A percentile compares a stretch with the other conserved stretches of the same genome.
Conservation (phyloP, 2,329 filamentous ascomycete genomes). For the Neofusicoccum sp. region DNA sequence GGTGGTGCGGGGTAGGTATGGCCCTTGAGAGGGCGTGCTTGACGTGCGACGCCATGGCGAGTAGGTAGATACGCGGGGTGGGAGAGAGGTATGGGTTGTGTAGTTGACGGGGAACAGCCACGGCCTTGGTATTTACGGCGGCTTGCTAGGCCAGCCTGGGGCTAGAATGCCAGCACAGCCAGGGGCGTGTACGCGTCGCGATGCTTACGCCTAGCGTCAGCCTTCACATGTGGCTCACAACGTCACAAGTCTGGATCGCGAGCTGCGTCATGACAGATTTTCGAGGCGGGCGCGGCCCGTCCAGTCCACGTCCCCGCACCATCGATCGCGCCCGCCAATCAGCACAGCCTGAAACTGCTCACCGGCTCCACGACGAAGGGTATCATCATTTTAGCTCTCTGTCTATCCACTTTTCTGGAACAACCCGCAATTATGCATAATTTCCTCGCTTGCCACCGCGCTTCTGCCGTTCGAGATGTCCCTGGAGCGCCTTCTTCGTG, state of each 20-base stretch:
- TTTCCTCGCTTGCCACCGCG: slow-evolving; percentile 81
- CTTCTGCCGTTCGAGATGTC: slow-evolving; percentile 80
- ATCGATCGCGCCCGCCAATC: neutral
- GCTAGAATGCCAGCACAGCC: neutral
- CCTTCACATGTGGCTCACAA: slow-evolving; percentile 6
- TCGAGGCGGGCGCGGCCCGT: neutral
- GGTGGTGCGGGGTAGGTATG: neutral
- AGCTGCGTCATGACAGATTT: slow-evolving; percentile 6
- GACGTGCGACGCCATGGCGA: slow-evolving; percentile 6
- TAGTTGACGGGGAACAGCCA: neutral
- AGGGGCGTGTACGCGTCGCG: neutral
- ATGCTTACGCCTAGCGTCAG: slow-evolving; percentile 13
- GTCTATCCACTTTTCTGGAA: neutral
- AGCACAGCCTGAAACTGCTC: neutral
- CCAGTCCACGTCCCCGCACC: neutral
- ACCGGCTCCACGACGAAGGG: neutral
- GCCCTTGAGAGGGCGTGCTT: slow-evolving; percentile 8
- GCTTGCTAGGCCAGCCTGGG: neutral
- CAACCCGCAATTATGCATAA: slow-evolving; percentile 19
- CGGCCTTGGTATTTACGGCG: slow-evolving; percentile 4
- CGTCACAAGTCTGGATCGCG: slow-evolving; percentile 3
- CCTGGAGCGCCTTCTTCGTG: slow-evolving; percentile 74
- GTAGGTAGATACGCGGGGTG: neutral
- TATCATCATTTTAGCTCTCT: slow-evolving; percentile 2
- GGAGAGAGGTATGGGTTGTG: neutral